Base-by-base conservation (phyloP, 352 stramenopile species). In the Globisporangium iwayamae region DNA sequence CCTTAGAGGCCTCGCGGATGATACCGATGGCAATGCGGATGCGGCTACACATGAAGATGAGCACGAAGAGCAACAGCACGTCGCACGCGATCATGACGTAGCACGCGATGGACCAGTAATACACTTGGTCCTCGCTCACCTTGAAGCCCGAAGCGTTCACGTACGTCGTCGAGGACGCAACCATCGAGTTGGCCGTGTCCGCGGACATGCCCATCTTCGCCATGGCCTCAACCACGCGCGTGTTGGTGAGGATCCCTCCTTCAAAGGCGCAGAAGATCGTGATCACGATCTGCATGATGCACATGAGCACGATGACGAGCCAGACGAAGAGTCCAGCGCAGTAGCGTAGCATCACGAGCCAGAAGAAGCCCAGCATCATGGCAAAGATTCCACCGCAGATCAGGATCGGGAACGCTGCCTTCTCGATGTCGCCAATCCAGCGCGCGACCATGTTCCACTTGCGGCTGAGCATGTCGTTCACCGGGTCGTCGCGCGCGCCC, bases 21-120 rank as follows among this genome's bases (percentile, higher is more conserved):
- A 96, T 90, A 13, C 81, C 84, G 56, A 97, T 93, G 13, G 90
- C 88, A 41, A 96, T 87, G 54, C 75, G 73, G 58, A 97, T 96
- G 34, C 88, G 84, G 13, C 85, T 75, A 51, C 85, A 89, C 72
- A 96, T 83, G 71, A 91, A 91, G 47, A 95, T 74, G 45, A 94
- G 55, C 45, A 94, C 62, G 41, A 91, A 61, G 13, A 93, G 71
- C 39, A 93, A 65, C 54, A 83, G 51, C 8, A 89, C 64, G 55
- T 91, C 84, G 3, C 85, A 46, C 7, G 68, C 84, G 45, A 83
- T 92, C 59, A 92, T 75, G 28, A 90, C 78, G 67, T 93, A 91
- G 71, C 78, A 89, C 5, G 81, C 77, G 59, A 92, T 89, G 8
- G 75, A 75, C 82, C 81, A 93, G 57, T 93, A 92, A 51, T 73